Percentiles rank a stretch among this genome's conserved stretches.
These are phyloP conservation scores for Fraxinus dipetala DNA, from an alignment of 305 asterid genomes.

Conservation along the genomic window DNA sequence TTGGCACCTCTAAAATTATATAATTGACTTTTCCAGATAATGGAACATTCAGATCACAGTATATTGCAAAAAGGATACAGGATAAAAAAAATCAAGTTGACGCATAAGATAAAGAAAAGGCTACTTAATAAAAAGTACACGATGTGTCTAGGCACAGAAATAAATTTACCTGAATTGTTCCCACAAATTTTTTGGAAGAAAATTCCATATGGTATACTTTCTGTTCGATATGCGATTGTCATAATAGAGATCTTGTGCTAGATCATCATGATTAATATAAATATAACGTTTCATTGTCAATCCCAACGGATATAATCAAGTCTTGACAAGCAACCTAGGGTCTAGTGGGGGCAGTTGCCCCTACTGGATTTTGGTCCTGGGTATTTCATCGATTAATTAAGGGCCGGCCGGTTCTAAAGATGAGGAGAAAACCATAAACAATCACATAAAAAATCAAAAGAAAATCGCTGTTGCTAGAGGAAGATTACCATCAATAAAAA, in stretches of 20 bases:
- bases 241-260: slow-evolving; percentile 58
- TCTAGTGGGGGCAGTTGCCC: neutral
- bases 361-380: neutral
- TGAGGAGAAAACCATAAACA: neutral
- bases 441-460: neutral
- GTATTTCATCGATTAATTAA: neutral
- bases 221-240: slow-evolving; percentile 93
- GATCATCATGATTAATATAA: slow-evolving; percentile 76
- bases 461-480: slow-evolving; percentile 1
- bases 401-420: neutral
- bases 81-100: neutral
- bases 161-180: slow-evolving; percentile 86
- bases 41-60: neutral
- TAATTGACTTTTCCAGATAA: neutral
- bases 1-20: neutral
- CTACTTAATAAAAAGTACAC: slow-evolving; percentile 1
- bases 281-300: slow-evolving; percentile 82
- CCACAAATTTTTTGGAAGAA: slow-evolving; percentile 94
- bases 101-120: neutral
- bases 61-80: neutral
- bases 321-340: slow-evolving; percentile 1
- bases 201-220: slow-evolving; percentile 86
- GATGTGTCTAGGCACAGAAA: neutral
- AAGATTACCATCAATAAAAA: neutral
- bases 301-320: slow-evolving; percentile 26